Conservation (phyloP, 2,329 filamentous ascomycete species). For the Arthrobotrys sinensis region DNA sequence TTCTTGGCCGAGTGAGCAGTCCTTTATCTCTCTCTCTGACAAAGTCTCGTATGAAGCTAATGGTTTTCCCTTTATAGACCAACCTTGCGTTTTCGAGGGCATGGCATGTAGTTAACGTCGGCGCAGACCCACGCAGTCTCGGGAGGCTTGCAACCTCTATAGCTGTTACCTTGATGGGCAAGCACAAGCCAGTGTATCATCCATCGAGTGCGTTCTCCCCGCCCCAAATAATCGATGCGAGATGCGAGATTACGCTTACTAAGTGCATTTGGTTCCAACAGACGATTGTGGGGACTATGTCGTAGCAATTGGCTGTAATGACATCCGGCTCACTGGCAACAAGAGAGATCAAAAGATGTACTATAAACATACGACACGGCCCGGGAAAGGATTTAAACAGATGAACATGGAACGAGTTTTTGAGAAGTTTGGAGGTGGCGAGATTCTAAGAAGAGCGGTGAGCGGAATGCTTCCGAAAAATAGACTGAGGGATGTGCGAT, state of each 20-base stretch:
- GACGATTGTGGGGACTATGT: slow-evolving; percentile 99
- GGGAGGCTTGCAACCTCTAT: slow-evolving; percentile 91
- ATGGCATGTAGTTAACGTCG: slow-evolving; percentile 91
- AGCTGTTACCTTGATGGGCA: slow-evolving; percentile 92
- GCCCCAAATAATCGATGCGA: background rate
- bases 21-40: background rate
- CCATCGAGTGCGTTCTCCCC: slow-evolving; percentile 75
- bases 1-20: slow-evolving; percentile 78
- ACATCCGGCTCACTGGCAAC: slow-evolving; percentile 88
- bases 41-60: slow-evolving; percentile 1
- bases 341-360: slow-evolving; percentile 96
- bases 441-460: slow-evolving; percentile 91
- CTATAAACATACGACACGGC: slow-evolving; percentile 92
- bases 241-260: background rate
- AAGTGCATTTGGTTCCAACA: slow-evolving; percentile 7
- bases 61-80: slow-evolving; percentile 74
- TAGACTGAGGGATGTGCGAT: slow-evolving; percentile 85
- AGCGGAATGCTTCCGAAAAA: slow-evolving; percentile 99
- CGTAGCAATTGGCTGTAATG: slow-evolving; percentile 89
- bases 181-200: slow-evolving; percentile 98
- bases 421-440: slow-evolving; percentile 91
- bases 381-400: slow-evolving; percentile 81
- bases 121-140: slow-evolving; percentile 80
- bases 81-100: slow-evolving; percentile 94
- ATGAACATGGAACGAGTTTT: slow-evolving; percentile 97